A percentile compares a stretch with the other conserved stretches of the same genome.
Conservation (phyloP, 495 filamentous ascomycete species). For the Chaetomium cochliodes region DNA sequence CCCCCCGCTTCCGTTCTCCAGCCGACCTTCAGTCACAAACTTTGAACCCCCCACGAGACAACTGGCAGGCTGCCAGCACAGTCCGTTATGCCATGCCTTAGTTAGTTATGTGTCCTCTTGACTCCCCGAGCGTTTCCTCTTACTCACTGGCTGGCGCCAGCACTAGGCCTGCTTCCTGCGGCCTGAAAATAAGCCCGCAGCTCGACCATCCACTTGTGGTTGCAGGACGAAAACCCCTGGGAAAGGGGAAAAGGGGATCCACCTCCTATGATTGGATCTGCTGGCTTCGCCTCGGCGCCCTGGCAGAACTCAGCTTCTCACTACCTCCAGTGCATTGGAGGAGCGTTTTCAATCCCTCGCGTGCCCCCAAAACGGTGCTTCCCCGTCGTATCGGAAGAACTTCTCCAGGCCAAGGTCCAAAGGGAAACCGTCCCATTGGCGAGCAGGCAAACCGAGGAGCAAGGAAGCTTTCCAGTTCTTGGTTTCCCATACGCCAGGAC, state of each 20-base stretch:
- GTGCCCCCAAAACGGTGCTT: background rate
- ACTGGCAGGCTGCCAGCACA: background rate
- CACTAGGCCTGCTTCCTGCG: background rate
- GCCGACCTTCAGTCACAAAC: background rate
- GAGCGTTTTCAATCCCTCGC: background rate
- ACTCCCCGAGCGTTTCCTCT: background rate
- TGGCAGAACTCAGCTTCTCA: background rate
- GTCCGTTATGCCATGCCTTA: background rate
- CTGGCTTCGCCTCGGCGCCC: background rate
- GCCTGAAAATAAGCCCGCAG: background rate
- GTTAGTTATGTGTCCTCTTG: background rate
- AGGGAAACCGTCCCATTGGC: background rate
- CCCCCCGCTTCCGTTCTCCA: conserved; percentile 10
- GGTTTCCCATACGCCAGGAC: background rate
- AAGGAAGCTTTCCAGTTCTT: background rate
- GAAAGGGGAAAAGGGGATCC: background rate
- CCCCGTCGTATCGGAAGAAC: conserved; percentile 10
- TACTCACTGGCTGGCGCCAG: background rate
- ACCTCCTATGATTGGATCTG: background rate
- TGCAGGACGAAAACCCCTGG: background rate
- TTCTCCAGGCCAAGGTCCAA: background rate
- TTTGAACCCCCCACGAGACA: background rate
- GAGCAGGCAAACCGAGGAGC: background rate
- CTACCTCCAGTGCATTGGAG: no score
- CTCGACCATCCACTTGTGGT: background rate